phyloP scores from a whole-genome alignment of 2,329 filamentous ascomycete genomes.

The Diaporthe capsici region DNA sequence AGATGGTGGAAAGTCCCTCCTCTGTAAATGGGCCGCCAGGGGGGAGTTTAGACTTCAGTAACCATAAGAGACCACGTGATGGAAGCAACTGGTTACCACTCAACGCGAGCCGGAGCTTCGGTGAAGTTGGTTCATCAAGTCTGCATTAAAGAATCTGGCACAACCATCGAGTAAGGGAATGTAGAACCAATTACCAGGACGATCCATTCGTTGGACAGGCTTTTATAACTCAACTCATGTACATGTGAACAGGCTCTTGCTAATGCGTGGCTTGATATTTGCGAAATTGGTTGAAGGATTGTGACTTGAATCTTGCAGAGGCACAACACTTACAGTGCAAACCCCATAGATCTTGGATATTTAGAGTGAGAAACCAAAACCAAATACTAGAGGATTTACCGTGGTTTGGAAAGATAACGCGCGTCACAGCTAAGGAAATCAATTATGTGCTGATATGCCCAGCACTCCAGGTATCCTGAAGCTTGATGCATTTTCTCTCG shows the following conservation, averaged over 20 bases:
- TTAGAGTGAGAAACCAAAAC: too few relatives aligned
- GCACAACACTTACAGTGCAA: too few relatives aligned
- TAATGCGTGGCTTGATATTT: not conserved
- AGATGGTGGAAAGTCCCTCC: not conserved
- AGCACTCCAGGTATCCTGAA: too few relatives aligned
- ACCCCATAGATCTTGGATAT: too few relatives aligned
- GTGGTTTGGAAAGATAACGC: not conserved
- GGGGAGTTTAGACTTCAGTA: not conserved
- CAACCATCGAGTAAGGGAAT: not conserved
- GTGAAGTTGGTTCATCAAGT: not conserved
- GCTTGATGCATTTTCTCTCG: not conserved
- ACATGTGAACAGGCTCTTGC: not conserved
- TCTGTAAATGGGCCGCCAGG: not conserved
- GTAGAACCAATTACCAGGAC: not conserved
- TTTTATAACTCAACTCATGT: too few relatives aligned
- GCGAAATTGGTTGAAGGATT: too few relatives aligned
- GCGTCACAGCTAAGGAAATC: not conserved
- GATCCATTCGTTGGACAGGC: too few relatives aligned
- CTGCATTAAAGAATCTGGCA: not conserved
- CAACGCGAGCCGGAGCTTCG: not conserved
- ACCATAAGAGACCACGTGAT: not conserved
- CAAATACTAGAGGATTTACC: not conserved
- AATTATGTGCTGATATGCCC: not conserved
- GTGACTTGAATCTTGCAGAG: too few relatives aligned
- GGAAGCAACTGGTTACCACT: not conserved